phyloP scores from a whole-genome alignment of 2,329 filamentous ascomycete genomes.

The Salinomyces thailandicus region DNA sequence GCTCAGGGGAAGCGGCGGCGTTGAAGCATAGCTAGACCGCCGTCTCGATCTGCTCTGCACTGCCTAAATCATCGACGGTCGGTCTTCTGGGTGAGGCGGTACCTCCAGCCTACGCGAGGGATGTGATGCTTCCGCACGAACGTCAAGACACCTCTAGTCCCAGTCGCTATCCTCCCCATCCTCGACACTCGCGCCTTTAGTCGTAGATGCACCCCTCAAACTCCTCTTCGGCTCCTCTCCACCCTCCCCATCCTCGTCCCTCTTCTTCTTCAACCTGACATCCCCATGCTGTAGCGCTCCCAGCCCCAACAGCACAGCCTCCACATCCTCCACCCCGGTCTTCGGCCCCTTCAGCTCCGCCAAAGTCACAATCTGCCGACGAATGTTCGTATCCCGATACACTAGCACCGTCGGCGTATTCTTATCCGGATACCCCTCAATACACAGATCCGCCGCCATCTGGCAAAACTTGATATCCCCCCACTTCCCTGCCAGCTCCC shows the following conservation, averaged over 20 bases:
- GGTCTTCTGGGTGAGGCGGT: too few species aligned
- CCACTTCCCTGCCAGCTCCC: conserved; percentile 70
- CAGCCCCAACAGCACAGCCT: conserved; percentile 69
- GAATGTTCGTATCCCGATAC: conserved; percentile 87
- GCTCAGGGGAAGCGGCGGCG: too few species aligned
- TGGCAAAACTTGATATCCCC: conserved; percentile 97
- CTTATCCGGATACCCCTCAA: conserved; percentile 88
- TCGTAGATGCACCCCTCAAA: background rate
- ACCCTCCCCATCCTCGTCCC: conserved; percentile 24
- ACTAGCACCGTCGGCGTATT: conserved; percentile 92
- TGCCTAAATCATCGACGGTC: too few species aligned
- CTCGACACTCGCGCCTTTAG: conserved; percentile 15
- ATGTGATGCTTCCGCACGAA: too few species aligned
- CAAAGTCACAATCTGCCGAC: conserved; percentile 83
- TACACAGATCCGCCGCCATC: conserved; percentile 82
- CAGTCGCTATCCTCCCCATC: conserved; percentile 45
- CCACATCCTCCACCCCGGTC: conserved; percentile 60
- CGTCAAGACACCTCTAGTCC: too few species aligned
- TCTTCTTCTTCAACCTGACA: conserved; percentile 50
- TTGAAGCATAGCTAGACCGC: too few species aligned
- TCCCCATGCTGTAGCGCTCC: conserved; percentile 72
- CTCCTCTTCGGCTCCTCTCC: background rate
- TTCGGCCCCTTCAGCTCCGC: conserved; percentile 63
- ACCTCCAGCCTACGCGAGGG: too few species aligned
- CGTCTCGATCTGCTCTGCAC: too few species aligned